Conservation (phyloP, 805 yeast genomes). For the Candida berthetii region DNA sequence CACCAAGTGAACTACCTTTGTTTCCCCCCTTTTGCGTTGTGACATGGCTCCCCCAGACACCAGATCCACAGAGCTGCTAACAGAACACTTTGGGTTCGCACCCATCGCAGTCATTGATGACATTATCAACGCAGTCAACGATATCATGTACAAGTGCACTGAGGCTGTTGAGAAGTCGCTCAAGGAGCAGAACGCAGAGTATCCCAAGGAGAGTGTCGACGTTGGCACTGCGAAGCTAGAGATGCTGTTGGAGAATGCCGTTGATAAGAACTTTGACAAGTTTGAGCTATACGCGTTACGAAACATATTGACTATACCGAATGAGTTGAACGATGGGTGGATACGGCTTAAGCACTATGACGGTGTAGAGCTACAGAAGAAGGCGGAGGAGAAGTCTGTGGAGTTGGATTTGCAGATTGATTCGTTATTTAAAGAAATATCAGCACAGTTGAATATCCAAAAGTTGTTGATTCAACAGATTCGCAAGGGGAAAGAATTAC, state of each 20-base stretch:
- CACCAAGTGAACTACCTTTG: too few species aligned
- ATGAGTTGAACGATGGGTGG: conserved; percentile 58
- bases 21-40: background rate
- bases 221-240: conserved; percentile 81
- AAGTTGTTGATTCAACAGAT: conserved; percentile 33
- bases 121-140: conserved; percentile 82
- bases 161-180: conserved; percentile 70
- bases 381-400: conserved; percentile 10
- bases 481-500: conserved; percentile 29
- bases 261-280: conserved; percentile 80
- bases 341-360: conserved; percentile 65
- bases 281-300: conserved; percentile 77
- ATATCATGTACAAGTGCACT: conserved; percentile 75
- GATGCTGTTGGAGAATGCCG: conserved; percentile 63
- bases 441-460: conserved; percentile 36
- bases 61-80: conserved; percentile 44
- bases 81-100: conserved; percentile 83
- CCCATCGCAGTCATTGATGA: conserved; percentile 83
- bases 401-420: conserved; percentile 26
- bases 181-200: conserved; percentile 17
- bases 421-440: conserved; percentile 30
- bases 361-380: conserved; percentile 28
- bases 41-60: conserved; percentile 12
- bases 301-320: conserved; percentile 69
- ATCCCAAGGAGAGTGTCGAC: conserved; percentile 24